Base-by-base conservation (phyloP, 2,329 filamentous ascomycete genomes). In the Cryphonectria japonica region DNA sequence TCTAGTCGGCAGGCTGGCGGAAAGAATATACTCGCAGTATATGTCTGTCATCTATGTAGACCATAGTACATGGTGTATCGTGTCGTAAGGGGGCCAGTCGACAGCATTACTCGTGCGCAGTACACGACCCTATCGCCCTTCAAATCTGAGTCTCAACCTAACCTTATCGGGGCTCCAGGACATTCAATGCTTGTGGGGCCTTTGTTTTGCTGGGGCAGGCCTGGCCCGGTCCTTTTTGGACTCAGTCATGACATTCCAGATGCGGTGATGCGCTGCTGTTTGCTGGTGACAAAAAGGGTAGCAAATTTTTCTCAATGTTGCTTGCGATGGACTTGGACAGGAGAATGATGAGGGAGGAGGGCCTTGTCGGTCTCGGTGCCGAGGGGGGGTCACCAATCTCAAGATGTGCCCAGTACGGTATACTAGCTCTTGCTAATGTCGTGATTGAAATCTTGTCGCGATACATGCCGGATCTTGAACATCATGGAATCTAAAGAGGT, bases 181-280 rank as follows among this genome's bases (percentile, higher is more conserved):
- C 62, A 69, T 39, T 63, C 69, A 69, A 43, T 66, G 64, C 22
- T 41, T 69, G 66, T 73, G 71, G 71, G 64, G 60, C 54, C 69
- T 69, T 66, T 68, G 70, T 69, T 69, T 67, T 68, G 62, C n/a
- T 64, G 71, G 66, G 34, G 62, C 34, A 66, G 66, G 69, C 66
- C 71, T 71, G 63, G 69, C 61, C 71, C 66, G 66, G 65, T 72
- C 69, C 63, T 71, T 71, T 72, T 66, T 66, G 63, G 13, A 8
- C 39, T 50, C 37, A 29, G 19, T 50, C 66, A 69, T 71, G 54
- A 50, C 66, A 71, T 66, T 71, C 71, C 66, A 69, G 61, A 68
- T 37, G 32, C 34, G 26, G 22, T 54, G 70, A 65, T 69, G 61
- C 68, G 59, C 64, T 60, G 57, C 57, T 60, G 52, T 54, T 9